These are phyloP conservation scores for Aphanomyces invadans DNA, from an alignment of 352 stramenopile genomes.

Conservation along the genomic window DNA sequence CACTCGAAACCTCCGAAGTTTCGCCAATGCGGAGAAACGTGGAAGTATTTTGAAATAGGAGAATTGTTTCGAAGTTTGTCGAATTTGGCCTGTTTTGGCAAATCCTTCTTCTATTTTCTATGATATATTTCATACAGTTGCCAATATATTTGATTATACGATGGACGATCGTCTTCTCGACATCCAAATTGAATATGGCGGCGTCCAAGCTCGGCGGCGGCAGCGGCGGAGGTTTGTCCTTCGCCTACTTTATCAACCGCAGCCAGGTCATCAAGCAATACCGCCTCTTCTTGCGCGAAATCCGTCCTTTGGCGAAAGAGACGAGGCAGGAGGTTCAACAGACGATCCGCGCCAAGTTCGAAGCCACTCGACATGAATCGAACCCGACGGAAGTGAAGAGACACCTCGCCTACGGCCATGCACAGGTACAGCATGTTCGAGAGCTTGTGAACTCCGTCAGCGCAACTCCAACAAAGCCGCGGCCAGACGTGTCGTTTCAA, in stretches of 20 bases:
- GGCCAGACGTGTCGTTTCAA: neutral
- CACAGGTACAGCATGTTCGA: conserved; percentile 19
- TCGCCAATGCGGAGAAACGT: neutral
- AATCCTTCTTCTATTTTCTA: neutral
- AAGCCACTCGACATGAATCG: neutral
- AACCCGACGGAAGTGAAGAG: conserved; percentile 1
- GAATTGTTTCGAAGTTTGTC: neutral
- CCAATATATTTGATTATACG: neutral
- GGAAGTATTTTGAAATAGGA: neutral
- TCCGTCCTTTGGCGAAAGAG: conserved; percentile 1
- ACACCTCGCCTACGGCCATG: conserved; percentile 16
- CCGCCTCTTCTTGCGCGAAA: conserved; percentile 22
- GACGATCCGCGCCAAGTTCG: conserved; percentile 23
- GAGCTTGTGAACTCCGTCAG: conserved; percentile 22
- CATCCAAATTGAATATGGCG: no score
- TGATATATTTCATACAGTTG: conserved; percentile 2
- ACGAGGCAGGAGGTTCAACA: conserved; percentile 8
- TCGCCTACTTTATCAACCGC: conserved; percentile 23
- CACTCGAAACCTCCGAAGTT: no score
- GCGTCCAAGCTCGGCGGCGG: neutral
- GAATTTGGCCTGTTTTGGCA: neutral
- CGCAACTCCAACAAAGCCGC: neutral
- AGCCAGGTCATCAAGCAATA: conserved; percentile 26
- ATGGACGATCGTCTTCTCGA: no score
- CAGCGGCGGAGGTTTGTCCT: neutral